A percentile compares a stretch with the other conserved stretches of the same genome.
Conservation (phyloP, 345 rosid species). For the Noccaea caerulescens region DNA sequence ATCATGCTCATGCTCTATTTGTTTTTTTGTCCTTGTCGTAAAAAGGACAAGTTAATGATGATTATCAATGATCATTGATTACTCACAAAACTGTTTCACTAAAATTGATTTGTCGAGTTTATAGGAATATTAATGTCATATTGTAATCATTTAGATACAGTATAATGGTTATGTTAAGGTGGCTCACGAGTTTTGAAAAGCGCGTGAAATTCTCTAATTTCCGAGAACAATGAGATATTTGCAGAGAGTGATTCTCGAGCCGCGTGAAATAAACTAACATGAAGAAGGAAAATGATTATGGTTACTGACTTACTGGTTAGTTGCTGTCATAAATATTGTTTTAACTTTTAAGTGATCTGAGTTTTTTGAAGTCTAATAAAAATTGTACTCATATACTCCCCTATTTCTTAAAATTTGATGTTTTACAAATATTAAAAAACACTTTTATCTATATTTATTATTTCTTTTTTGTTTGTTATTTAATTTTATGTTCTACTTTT, state of each 20-base stretch:
- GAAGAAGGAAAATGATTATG: constrained; percentile 23
- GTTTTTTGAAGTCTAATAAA: neutral
- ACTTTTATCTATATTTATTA: no score
- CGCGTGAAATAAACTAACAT: constrained; percentile 29
- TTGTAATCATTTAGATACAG: no score
- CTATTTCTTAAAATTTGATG: no score
- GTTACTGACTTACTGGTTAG: neutral
- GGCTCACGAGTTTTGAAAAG: constrained; percentile 6
- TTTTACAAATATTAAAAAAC: no score
- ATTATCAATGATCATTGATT: neutral
- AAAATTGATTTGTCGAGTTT: neutral
- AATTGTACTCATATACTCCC: no score
- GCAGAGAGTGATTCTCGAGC: constrained; percentile 1
- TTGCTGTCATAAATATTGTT: neutral
- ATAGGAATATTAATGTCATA: neutral
- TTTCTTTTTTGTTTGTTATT: no score
- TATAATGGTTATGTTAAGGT: neutral
- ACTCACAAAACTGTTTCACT: constrained; percentile 9
- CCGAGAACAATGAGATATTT: neutral
- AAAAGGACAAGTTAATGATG: constrained; percentile 8
- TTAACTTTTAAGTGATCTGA: neutral
- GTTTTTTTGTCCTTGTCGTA: neutral
- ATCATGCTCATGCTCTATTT: neutral
- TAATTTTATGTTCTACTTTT: no score
- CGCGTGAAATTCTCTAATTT: neutral